Evolutionary conservation across 306 rosid genomes (phyloP).

Genomic region (Cucurbita pepo): DNA sequence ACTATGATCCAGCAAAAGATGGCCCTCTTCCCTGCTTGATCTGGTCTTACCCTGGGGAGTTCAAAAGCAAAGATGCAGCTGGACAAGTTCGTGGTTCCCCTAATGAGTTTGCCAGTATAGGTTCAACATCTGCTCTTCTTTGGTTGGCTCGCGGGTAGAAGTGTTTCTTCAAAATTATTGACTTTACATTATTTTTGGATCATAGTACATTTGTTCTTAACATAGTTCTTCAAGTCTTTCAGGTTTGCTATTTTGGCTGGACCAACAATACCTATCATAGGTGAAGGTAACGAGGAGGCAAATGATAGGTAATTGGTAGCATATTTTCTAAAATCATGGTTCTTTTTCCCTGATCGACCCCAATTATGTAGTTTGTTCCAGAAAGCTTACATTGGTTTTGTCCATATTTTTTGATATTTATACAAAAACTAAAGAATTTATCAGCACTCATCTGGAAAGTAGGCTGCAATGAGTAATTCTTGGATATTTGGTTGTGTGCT

Average conservation of each 20-base stretch:
- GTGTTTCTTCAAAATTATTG: slow-evolving; percentile 8
- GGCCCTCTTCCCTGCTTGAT: slow-evolving; percentile 94
- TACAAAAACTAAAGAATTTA: background rate
- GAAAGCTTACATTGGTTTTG: background rate
- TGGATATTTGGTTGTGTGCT: background rate
- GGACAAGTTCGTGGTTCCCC: slow-evolving; percentile 99
- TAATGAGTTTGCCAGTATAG: slow-evolving; percentile 94
- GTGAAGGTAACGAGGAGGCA: slow-evolving; percentile 91
- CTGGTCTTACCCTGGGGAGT: slow-evolving; percentile 99
- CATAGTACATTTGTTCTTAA: background rate
- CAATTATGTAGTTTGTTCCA: background rate
- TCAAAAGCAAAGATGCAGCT: slow-evolving; percentile 98
- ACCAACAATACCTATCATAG: slow-evolving; percentile 93
- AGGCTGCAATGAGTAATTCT: background rate
- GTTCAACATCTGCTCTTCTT: slow-evolving; percentile 90
- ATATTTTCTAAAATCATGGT: background rate
- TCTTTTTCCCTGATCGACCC: background rate
- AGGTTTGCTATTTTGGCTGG: slow-evolving; percentile 94
- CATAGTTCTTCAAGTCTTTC: slow-evolving; percentile 23
- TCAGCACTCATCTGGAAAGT: background rate
- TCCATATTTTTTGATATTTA: background rate
- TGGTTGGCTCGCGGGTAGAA: slow-evolving; percentile 85
- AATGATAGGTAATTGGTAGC: slow-evolving; percentile 61
- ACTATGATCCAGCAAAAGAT: slow-evolving; percentile 66
- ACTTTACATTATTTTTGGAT: background rate